Percentiles rank a stretch among this genome's conserved stretches.
phyloP scores from a whole-genome alignment of 2,329 filamentous ascomycete species.

The Diaporthe destruens region DNA sequence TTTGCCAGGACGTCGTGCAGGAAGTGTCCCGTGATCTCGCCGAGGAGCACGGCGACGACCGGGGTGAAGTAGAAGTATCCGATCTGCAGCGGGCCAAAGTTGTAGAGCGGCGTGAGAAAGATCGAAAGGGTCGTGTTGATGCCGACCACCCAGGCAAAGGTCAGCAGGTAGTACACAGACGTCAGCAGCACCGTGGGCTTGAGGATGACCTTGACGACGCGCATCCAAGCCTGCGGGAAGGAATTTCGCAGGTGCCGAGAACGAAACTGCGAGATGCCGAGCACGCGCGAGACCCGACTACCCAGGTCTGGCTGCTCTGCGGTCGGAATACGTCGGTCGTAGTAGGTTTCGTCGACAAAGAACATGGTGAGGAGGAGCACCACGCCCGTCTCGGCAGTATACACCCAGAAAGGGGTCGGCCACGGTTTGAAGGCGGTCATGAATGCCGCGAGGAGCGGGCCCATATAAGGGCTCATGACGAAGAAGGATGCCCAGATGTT shows the following conservation, averaged over 20 bases:
- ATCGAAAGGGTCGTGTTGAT: conserved; percentile 69
- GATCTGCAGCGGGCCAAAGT: conserved; percentile 62
- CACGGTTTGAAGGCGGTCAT: conserved; percentile 60
- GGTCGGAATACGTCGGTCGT: conserved; percentile 57
- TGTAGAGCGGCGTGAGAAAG: conserved; percentile 63
- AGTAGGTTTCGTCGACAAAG: conserved; percentile 64
- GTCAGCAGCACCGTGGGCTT: conserved; percentile 56
- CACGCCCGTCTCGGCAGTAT: conserved; percentile 55
- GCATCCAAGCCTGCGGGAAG: conserved; percentile 55
- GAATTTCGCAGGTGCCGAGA: conserved; percentile 55
- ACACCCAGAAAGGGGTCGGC: conserved; percentile 63
- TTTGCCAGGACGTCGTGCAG: conserved; percentile 64
- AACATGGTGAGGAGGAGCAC: conserved; percentile 55
- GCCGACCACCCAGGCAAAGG: conserved; percentile 65
- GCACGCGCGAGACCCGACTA: conserved; percentile 47
- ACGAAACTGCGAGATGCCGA: conserved; percentile 52
- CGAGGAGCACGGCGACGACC: conserved; percentile 65
- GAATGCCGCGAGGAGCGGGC: conserved; percentile 61
- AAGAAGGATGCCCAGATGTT: conserved; percentile 61
- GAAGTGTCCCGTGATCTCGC: conserved; percentile 67
- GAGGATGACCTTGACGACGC: conserved; percentile 54
- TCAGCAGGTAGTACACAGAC: conserved; percentile 53
- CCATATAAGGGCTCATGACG: conserved; percentile 58
- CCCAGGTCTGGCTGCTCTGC: conserved; percentile 53
- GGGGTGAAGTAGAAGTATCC: conserved; percentile 71